Percentiles rank a stretch among this genome's conserved stretches.
Conservation (phyloP, 177 flowering plant species). For the Vitis hybrid region DNA sequence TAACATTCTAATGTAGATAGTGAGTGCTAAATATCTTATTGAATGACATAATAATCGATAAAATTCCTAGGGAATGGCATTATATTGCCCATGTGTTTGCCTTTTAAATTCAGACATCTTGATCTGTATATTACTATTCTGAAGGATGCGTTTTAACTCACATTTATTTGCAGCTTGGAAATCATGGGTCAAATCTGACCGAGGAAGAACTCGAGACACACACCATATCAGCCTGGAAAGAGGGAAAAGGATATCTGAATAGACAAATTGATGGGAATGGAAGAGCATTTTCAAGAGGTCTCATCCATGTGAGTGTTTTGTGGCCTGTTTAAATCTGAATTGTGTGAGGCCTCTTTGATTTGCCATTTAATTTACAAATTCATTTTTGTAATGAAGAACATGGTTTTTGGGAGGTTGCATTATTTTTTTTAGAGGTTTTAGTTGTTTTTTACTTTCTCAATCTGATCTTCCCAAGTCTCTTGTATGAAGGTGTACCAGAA, state of each 20-base stretch:
- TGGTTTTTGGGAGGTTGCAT: not conserved
- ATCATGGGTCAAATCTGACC: slow-evolving; percentile 76
- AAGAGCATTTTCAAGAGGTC: slow-evolving; percentile 42
- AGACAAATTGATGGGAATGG: slow-evolving; percentile 55
- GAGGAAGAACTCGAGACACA: slow-evolving; percentile 98
- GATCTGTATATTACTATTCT: not conserved
- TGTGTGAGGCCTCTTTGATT: not conserved
- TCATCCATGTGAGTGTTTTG: slow-evolving; percentile 63
- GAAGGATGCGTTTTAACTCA: not conserved
- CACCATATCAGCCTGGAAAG: slow-evolving; percentile 93
- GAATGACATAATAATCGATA: not conserved
- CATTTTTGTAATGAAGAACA: not conserved
- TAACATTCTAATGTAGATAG: not conserved
- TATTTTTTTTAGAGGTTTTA: not conserved
- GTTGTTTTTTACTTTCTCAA: no score
- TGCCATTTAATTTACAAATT: not conserved
- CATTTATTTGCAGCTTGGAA: slow-evolving; percentile 63
- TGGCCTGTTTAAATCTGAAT: not conserved
- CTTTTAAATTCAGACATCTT: no score
- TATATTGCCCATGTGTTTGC: not conserved
- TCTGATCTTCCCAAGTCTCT: no score
- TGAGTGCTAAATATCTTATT: not conserved
- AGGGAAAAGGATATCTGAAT: slow-evolving; percentile 56
- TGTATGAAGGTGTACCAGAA: no score
- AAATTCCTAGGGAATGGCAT: not conserved